Percentiles rank a stretch among this genome's conserved stretches.
These are phyloP conservation scores for Rhodotorula sp. DNA, from an alignment of 1,284 basidiomycete species.

Conservation along the genomic window DNA sequence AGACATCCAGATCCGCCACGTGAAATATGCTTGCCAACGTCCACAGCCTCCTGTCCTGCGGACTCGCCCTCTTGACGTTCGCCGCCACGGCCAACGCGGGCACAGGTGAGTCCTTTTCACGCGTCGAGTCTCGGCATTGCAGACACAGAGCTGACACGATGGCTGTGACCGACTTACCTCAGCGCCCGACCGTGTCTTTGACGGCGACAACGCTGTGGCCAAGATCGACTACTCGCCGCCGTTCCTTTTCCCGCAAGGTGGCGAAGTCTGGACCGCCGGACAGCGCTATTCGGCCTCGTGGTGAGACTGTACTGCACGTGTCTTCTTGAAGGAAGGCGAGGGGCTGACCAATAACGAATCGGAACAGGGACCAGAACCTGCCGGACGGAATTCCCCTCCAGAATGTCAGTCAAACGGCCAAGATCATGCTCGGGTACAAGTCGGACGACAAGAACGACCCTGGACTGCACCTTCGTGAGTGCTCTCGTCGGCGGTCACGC, in stretches of 20 bases:
- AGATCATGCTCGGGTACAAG: conserved; percentile 29
- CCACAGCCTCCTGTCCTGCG: too few species aligned
- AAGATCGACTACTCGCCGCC: conserved; percentile 32
- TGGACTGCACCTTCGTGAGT: conserved; percentile 18
- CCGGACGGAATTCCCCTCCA: conserved; percentile 2
- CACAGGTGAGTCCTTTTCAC: background rate
- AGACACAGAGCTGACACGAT: background rate
- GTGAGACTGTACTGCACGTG: background rate
- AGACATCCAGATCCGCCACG: too few species aligned
- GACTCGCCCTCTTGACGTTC: too few species aligned
- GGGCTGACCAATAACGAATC: background rate
- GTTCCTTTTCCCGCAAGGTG: conserved; percentile 21
- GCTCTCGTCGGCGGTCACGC: background rate
- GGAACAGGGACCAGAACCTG: conserved; percentile 13
- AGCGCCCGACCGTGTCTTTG: conserved; percentile 17
- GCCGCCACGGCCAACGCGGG: background rate
- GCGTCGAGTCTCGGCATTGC: too few species aligned
- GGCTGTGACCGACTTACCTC: background rate
- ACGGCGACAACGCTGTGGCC: background rate
- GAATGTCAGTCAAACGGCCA: conserved; percentile 19
- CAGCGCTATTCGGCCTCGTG: conserved; percentile 12
- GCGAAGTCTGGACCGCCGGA: conserved; percentile 27
- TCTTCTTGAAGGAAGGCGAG: background rate
- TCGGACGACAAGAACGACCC: conserved; percentile 4
- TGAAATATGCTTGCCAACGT: too few species aligned